These are phyloP conservation scores for Trichoderma sp. DNA, from an alignment of 2,329 filamentous ascomycete species.

Conservation along the genomic window DNA sequence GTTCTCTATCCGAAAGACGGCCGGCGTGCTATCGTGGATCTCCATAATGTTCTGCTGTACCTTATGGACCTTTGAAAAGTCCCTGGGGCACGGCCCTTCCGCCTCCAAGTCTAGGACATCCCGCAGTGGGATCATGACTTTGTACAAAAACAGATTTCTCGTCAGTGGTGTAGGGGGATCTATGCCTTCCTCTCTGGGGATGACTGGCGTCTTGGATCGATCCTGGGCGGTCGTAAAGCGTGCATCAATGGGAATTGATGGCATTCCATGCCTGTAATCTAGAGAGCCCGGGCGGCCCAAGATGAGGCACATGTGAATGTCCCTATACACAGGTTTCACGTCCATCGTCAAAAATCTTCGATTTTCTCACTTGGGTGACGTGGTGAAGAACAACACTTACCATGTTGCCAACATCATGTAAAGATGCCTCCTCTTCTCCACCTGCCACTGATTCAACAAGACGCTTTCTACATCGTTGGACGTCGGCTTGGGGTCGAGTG, in stretches of 20 bases:
- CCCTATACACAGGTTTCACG: constrained; percentile 38
- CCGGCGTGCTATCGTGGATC: constrained; percentile 48
- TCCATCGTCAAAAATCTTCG: background rate
- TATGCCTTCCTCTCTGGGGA: constrained; percentile 43
- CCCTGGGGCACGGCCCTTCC: constrained; percentile 53
- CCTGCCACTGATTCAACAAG: constrained; percentile 57
- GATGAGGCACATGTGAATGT: constrained; percentile 52
- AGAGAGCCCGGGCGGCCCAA: constrained; percentile 57
- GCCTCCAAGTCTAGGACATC: constrained; percentile 57
- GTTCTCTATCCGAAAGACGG: constrained; percentile 53
- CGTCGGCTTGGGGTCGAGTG: constrained; percentile 49
- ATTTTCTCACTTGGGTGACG: background rate
- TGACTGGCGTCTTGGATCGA: constrained; percentile 47
- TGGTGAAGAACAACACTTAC: constrained; percentile 24
- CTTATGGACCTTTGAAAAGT: constrained; percentile 53
- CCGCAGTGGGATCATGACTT: constrained; percentile 48
- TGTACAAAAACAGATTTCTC: constrained; percentile 50
- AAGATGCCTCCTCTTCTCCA: constrained; percentile 54
- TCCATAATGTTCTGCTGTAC: constrained; percentile 52
- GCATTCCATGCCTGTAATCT: constrained; percentile 47
- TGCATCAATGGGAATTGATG: constrained; percentile 54
- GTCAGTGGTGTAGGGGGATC: constrained; percentile 59
- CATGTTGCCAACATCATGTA: constrained; percentile 54
- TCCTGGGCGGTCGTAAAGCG: constrained; percentile 43
- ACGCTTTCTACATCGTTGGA: constrained; percentile 47